Evolutionary conservation across 192 early-diverging fungal species (phyloP), one percentile per base, ranked within the genome.

Genomic region (Diversispora eburnea): DNA sequence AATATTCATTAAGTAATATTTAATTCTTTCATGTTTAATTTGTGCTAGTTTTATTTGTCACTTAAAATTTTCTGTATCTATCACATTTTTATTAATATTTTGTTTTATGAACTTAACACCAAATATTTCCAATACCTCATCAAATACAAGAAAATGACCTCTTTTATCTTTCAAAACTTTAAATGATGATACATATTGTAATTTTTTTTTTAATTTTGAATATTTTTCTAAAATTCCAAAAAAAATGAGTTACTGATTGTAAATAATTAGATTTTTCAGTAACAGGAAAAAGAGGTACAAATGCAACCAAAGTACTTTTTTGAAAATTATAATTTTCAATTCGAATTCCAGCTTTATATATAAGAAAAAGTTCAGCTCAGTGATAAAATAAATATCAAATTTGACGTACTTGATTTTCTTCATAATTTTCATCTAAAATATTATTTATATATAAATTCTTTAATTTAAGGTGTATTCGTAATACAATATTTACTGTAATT

Each of bases 1-100:
- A 25, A 61, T 61, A 66, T 66, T 66, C 64, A 48, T 48, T 47
- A 66, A 47, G n/a, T 48, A 66, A 49, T 48, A 49, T 47, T 19
- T 2, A 48, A 66, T 19, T 25, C 46, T 7, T 48, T 66, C 64
- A 33, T 17, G 3, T 48, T 66, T 3, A 10, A 5, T 19, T 48
- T 66, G 46, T 7, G 46, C n/a, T 19, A 43, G 45, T 8, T 66
- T 66, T 19, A 66, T 43, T 48, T 47, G 7, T 20, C 9, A 2
- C 17, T 66, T 66, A 19, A 66, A 4, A 47, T 46, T 66, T 66
- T 66, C 64, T 25, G 43, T 13, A 48, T 66, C 46, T 25, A 47
- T 49, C 15, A 66, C 5, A 66, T 66, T 43, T 66, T 17, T 43
- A 19, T 1, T 43, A 2, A 66, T 8, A 48, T 66, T 48, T 33